Percentiles rank a stretch among this genome's conserved stretches.
These are phyloP conservation scores for Peronospora farinosa DNA, from an alignment of 352 stramenopile species.

Conservation along the genomic window DNA sequence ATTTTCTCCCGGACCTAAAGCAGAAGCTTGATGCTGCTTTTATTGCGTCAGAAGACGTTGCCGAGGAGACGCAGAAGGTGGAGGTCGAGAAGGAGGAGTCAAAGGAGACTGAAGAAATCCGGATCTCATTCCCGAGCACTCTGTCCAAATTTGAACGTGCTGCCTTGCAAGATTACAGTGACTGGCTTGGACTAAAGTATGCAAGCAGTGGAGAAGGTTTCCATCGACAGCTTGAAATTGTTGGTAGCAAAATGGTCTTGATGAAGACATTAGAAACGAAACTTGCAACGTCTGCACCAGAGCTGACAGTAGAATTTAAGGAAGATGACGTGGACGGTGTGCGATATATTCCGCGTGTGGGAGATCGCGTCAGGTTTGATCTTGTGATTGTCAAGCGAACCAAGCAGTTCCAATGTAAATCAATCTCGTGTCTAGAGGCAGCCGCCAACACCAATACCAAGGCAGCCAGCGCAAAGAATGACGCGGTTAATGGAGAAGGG, in stretches of 20 bases:
- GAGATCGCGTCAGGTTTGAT: slow-evolving; percentile 57
- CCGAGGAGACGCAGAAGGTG: slow-evolving; percentile 7
- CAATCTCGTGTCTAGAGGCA: slow-evolving; percentile 38
- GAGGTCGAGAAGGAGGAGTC: slow-evolving; percentile 13
- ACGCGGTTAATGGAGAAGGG: slow-evolving; percentile 35
- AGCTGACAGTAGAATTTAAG: slow-evolving; percentile 50
- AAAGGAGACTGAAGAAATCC: slow-evolving; percentile 23
- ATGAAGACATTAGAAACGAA: slow-evolving; percentile 21
- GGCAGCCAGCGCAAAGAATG: slow-evolving; percentile 9
- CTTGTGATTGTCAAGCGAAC: slow-evolving; percentile 56
- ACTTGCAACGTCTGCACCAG: slow-evolving; percentile 11
- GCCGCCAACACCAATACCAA: slow-evolving; percentile 21
- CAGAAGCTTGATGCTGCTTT: slow-evolving; percentile 50
- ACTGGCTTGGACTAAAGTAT: slow-evolving; percentile 51
- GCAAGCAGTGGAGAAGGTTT: slow-evolving; percentile 41
- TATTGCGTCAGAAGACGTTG: slow-evolving; percentile 15
- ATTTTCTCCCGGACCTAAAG: slow-evolving; percentile 58
- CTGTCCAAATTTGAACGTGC: slow-evolving; percentile 64
- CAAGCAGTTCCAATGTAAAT: slow-evolving; percentile 57
- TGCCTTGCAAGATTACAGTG: slow-evolving; percentile 58
- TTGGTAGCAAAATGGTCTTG: slow-evolving; percentile 25
- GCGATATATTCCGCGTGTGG: slow-evolving; percentile 56
- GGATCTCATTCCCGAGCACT: slow-evolving; percentile 35
- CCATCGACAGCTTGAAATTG: slow-evolving; percentile 35
- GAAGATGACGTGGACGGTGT: slow-evolving; percentile 57